Conservation (phyloP, 75 land plant species). For the Selaginella tamariscina region DNA sequence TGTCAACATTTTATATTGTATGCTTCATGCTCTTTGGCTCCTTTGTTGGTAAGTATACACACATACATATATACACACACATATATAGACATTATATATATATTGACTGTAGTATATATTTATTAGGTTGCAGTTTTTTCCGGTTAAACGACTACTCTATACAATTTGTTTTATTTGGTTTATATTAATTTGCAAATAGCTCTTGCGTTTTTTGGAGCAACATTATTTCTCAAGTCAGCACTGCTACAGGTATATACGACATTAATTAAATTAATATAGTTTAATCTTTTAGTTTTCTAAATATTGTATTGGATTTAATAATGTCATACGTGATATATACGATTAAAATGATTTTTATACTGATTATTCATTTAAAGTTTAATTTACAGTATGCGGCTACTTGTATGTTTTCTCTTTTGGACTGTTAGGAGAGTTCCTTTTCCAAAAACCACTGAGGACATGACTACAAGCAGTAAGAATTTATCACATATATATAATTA, state of each 20-base stretch:
- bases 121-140: conserved; percentile 47
- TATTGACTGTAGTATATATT: background rate
- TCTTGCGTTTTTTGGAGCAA: conserved; percentile 52
- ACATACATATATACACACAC: no score
- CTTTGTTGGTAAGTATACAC: conserved; percentile 48
- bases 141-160: conserved; percentile 54
- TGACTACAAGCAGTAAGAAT: conserved; percentile 51
- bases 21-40: conserved; percentile 75
- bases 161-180: conserved; percentile 76
- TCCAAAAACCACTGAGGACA: conserved; percentile 49
- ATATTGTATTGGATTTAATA: no score
- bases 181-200: conserved; percentile 76
- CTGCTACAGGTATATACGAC: conserved; percentile 74
- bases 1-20: conserved; percentile 58
- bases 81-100: background rate
- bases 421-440: conserved; percentile 55
- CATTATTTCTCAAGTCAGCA: conserved; percentile 47
- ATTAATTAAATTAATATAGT: no score
- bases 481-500: background rate
- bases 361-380: background rate
- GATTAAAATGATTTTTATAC: no score
- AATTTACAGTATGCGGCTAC: conserved; percentile 53
- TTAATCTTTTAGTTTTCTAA: no score
- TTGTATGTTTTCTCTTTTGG: conserved; percentile 69
- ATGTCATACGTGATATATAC: no score